Conservation (phyloP, 768 basidiomycete genomes). For the Tylopilus sp. region DNA sequence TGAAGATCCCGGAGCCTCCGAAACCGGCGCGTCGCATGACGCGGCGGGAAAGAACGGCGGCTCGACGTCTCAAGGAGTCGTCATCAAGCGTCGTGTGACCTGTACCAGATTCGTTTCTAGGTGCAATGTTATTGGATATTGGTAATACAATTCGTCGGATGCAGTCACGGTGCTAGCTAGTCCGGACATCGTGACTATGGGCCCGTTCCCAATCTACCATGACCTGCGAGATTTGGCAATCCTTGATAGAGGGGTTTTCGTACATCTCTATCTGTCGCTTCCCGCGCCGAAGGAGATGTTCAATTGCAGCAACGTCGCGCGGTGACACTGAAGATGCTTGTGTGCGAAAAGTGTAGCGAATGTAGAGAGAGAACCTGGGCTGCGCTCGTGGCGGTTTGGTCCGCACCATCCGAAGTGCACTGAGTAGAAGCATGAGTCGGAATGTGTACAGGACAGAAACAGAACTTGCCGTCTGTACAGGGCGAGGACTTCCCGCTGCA, state of each 20-base stretch:
- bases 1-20: constrained; percentile 12
- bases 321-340: constrained; percentile 60
- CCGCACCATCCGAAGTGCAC: constrained; percentile 72
- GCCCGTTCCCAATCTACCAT: constrained; percentile 64
- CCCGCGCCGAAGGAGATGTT: constrained; percentile 73
- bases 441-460: background rate
- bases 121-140: constrained; percentile 7
- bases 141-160: background rate
- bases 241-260: constrained; percentile 61
- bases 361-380: constrained; percentile 62
- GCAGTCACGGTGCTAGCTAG: constrained; percentile 7
- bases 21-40: constrained; percentile 17
- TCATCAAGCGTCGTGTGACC: constrained; percentile 4
- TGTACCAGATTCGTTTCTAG: background rate
- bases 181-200: constrained; percentile 7
- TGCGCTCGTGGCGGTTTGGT: constrained; percentile 60
- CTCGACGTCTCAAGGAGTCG: constrained; percentile 10
- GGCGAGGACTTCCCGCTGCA: constrained; percentile 50
- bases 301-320: constrained; percentile 65
- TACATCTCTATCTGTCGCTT: constrained; percentile 65
- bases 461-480: constrained; percentile 52
- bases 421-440: constrained; percentile 28
- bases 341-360: constrained; percentile 66
- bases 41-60: constrained; percentile 17
- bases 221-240: constrained; percentile 69